phyloP scores from a whole-genome alignment of 495 filamentous ascomycete genomes.

The Aspergillus sclerotioniger region DNA sequence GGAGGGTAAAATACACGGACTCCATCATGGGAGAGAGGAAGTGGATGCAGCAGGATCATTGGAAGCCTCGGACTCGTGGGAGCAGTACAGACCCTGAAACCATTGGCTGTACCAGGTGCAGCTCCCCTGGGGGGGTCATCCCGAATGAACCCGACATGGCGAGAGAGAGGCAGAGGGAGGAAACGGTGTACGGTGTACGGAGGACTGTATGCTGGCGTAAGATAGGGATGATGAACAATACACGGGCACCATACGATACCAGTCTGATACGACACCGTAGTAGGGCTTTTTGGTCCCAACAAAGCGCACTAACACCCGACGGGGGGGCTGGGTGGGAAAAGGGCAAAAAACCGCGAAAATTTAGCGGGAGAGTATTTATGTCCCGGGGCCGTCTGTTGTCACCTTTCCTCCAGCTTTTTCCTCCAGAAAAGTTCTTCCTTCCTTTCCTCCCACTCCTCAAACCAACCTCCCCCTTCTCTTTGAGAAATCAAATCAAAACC shows the following conservation, averaged over 20 bases:
- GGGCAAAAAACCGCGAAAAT: constrained; percentile 42
- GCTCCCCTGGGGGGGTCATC: constrained; percentile 20
- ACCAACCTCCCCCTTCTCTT: constrained; percentile 24
- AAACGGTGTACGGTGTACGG: too few species aligned
- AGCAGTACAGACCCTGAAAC: constrained; percentile 2
- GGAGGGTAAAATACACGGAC: not conserved
- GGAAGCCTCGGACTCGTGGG: constrained; percentile 16
- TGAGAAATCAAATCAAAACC: constrained; percentile 23
- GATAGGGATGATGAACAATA: constrained; percentile 5
- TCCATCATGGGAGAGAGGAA: not conserved
- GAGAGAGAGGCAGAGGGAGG: too few species aligned
- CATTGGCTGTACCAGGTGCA: constrained; percentile 23
- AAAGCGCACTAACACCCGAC: constrained; percentile 36
- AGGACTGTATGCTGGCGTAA: constrained; percentile 7
- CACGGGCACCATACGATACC: constrained; percentile 2
- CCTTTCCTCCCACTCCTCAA: constrained; percentile 17
- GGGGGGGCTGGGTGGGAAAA: constrained; percentile 31
- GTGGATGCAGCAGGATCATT: constrained; percentile 17
- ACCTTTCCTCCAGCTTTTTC: constrained; percentile 45
- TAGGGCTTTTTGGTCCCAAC: constrained; percentile 36
- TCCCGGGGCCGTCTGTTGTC: constrained; percentile 35
- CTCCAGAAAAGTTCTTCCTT: constrained; percentile 34
- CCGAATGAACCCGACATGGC: constrained; percentile 26
- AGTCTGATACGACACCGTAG: not conserved
- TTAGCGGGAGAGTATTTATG: constrained; percentile 48